Conservation (phyloP, 202 grass and related monocot genomes). For the Eragrostis tef region DNA sequence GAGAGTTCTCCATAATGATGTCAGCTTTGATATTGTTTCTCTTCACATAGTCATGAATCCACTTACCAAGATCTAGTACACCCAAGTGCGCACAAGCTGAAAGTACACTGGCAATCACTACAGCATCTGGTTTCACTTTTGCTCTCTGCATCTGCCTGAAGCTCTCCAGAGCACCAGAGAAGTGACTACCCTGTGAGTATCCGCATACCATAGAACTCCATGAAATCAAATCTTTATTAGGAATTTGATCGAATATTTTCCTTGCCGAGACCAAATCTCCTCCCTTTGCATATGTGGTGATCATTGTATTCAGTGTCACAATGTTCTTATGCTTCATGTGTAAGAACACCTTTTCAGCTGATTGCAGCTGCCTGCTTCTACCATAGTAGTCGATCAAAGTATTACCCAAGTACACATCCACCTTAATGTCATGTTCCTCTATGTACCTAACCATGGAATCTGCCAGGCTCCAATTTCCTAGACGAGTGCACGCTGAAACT, state of each 20-base stretch:
- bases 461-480: constrained; percentile 56
- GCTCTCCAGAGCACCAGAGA: constrained; percentile 51
- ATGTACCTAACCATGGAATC: constrained; percentile 50
- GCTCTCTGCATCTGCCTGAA: constrained; percentile 61
- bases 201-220: constrained; percentile 63
- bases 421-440: constrained; percentile 49
- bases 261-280: constrained; percentile 52
- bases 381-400: constrained; percentile 60
- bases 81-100: constrained; percentile 53
- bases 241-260: constrained; percentile 56
- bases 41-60: constrained; percentile 52
- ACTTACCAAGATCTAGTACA: constrained; percentile 54
- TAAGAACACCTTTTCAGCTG: constrained; percentile 49
- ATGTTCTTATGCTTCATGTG: constrained; percentile 54
- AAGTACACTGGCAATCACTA: constrained; percentile 48
- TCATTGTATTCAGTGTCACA: constrained; percentile 55
- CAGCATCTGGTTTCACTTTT: constrained; percentile 56
- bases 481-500: constrained; percentile 57
- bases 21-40: constrained; percentile 55
- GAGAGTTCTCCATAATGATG: constrained; percentile 48
- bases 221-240: constrained; percentile 60
- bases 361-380: constrained; percentile 41
- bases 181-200: constrained; percentile 54
- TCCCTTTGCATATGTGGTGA: constrained; percentile 55
- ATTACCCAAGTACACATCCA: constrained; percentile 65